Conservation (phyloP, 1,284 basidiomycete species). For the Ustilago nuda region DNA sequence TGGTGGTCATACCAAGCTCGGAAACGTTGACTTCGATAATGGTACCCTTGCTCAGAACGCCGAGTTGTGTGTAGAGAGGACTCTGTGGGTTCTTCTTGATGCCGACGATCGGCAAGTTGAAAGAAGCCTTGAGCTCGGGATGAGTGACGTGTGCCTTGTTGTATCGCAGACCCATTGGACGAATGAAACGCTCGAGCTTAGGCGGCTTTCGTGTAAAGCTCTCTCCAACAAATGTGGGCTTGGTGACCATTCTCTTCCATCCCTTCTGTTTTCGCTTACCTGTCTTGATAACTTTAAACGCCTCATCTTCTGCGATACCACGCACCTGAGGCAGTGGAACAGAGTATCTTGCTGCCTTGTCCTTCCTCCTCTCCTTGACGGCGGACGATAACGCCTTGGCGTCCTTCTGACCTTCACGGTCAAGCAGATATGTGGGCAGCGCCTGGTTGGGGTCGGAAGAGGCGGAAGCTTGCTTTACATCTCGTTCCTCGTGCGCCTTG, state of each 20-base stretch:
- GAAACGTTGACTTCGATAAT: constrained; percentile 93
- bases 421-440: constrained; percentile 83
- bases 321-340: constrained; percentile 96
- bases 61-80: constrained; percentile 88
- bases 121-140: constrained; percentile 97
- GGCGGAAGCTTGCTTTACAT: constrained; percentile 76
- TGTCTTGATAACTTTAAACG: constrained; percentile 99
- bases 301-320: constrained; percentile 98
- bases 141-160: constrained; percentile 99
- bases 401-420: constrained; percentile 95
- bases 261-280: constrained; percentile 96
- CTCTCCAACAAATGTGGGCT: constrained; percentile 98
- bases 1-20: constrained; percentile 88
- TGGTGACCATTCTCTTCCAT: constrained; percentile 99
- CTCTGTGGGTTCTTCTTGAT: constrained; percentile 99
- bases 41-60: constrained; percentile 98
- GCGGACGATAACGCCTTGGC: constrained; percentile 97
- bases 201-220: constrained; percentile 98
- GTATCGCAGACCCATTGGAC: constrained; percentile 96
- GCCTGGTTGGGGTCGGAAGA: constrained; percentile 65
- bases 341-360: constrained; percentile 97
- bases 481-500: constrained; percentile 98
- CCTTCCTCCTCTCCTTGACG: constrained; percentile 98
- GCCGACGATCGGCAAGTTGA: constrained; percentile 96
- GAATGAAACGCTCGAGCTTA: constrained; percentile 97